Conservation (phyloP, 2,329 filamentous ascomycete species). For the Trichoderma sp. region DNA sequence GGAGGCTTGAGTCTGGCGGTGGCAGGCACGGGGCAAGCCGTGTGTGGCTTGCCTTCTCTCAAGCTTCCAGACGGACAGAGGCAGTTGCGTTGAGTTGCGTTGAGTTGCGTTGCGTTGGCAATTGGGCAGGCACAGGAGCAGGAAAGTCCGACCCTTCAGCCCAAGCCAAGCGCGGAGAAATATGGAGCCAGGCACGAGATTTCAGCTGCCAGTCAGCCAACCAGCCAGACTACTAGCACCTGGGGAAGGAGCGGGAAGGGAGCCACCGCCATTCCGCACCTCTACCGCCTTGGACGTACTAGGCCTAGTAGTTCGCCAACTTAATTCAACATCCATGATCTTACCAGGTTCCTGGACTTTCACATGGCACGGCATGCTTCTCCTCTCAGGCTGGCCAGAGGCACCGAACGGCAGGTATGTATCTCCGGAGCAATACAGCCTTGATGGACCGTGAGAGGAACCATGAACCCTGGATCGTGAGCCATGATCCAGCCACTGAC, state of each 20-base stretch:
- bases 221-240: too few species aligned
- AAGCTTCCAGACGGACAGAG: too few species aligned
- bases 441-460: background rate
- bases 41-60: background rate
- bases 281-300: too few species aligned
- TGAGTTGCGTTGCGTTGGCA: too few species aligned
- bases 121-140: background rate
- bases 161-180: conserved; percentile 18
- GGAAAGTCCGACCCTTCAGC: background rate
- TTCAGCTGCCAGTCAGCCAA: background rate
- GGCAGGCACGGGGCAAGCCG: background rate
- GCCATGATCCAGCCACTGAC: background rate
- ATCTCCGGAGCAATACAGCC: background rate
- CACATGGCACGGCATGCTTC: conserved; percentile 3
- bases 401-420: background rate
- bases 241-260: too few species aligned
- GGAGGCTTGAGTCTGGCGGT: background rate
- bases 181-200: background rate
- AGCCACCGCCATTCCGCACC: conserved; percentile 7
- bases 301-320: too few species aligned
- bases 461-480: background rate
- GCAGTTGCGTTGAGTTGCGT: too few species aligned
- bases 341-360: background rate
- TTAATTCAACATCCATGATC: conserved; percentile 2
- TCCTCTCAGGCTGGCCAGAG: background rate